Evolutionary conservation across 371 early-diverging fungal genomes (phyloP).

Genomic region (Mucor velutinosus): DNA sequence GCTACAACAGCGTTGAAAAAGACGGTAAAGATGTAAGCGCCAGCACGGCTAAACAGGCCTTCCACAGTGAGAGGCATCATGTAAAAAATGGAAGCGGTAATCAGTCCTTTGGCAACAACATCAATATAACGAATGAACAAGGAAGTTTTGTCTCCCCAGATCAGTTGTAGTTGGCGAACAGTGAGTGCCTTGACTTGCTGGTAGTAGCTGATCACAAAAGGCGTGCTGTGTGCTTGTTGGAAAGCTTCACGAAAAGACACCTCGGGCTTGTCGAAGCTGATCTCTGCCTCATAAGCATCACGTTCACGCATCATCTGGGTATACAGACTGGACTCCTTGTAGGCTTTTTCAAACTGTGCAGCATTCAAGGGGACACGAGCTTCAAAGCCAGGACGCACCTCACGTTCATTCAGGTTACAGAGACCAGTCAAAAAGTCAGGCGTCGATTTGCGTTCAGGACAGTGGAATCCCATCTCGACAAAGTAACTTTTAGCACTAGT

Average conservation of each 20-base stretch:
- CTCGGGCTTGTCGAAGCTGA: conserved; percentile 32
- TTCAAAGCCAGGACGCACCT: conserved; percentile 52
- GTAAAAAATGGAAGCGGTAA: conserved; percentile 72
- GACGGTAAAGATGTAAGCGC: conserved; percentile 49
- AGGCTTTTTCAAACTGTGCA: conserved; percentile 49
- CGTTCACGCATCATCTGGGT: conserved; percentile 30
- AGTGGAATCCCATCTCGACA: conserved; percentile 63
- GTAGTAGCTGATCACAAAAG: conserved; percentile 60
- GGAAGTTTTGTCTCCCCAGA: conserved; percentile 48
- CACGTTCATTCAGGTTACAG: conserved; percentile 64
- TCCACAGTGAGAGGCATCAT: conserved; percentile 59
- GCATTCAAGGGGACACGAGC: conserved; percentile 45
- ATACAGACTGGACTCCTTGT: conserved; percentile 37
- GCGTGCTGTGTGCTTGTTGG: conserved; percentile 51
- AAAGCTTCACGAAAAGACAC: conserved; percentile 54
- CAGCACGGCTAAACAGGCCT: conserved; percentile 45
- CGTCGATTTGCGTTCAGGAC: conserved; percentile 74
- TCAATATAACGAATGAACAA: conserved; percentile 60
- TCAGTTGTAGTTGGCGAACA: conserved; percentile 56
- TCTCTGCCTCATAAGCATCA: conserved; percentile 37
- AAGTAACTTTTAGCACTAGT: conserved; percentile 66
- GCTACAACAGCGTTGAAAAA: conserved; percentile 62
- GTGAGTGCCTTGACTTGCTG: conserved; percentile 60
- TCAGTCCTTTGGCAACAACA: conserved; percentile 62
- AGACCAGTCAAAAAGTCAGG: conserved; percentile 78